Evolutionary conservation across 2,329 filamentous ascomycete genomes (phyloP).

Genomic region (Ampelomyces quisqualis): DNA sequence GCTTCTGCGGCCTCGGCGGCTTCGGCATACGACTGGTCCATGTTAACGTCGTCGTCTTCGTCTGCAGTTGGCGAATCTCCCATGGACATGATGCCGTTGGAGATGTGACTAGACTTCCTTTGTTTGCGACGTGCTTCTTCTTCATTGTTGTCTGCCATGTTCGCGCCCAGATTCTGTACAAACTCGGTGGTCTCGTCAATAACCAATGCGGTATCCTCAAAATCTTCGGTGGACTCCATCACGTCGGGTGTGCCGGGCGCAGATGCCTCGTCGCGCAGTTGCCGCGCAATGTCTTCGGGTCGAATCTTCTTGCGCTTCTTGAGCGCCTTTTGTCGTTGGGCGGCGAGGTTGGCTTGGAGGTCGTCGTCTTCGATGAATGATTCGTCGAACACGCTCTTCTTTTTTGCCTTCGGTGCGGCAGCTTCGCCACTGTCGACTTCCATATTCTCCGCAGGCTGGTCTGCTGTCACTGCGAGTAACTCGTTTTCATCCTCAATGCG

Average conservation of each 20-base stretch:
- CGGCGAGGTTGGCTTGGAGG: conserved; percentile 78
- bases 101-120: conserved; percentile 40
- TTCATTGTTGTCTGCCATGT: conserved; percentile 23
- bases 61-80: conserved; percentile 44
- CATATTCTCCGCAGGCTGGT: conserved; percentile 56
- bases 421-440: conserved; percentile 63
- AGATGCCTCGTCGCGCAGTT: conserved; percentile 66
- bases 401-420: conserved; percentile 45
- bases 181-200: conserved; percentile 97
- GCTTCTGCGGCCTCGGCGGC: conserved; percentile 52
- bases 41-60: conserved; percentile 56
- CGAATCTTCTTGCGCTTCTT: conserved; percentile 89
- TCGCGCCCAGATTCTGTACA: conserved; percentile 73
- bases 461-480: conserved; percentile 47
- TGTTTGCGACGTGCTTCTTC: conserved; percentile 52
- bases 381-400: conserved; percentile 68
- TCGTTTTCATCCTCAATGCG: conserved; percentile 60
- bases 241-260: conserved; percentile 48
- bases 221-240: conserved; percentile 62
- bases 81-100: conserved; percentile 25
- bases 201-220: conserved; percentile 69
- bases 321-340: conserved; percentile 78
- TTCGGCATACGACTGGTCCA: conserved; percentile 56
- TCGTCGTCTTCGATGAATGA: conserved; percentile 89
- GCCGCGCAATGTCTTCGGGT: conserved; percentile 82